Base-by-base conservation (phyloP, 1,284 basidiomycete species). In the Puccinia novopanici region DNA sequence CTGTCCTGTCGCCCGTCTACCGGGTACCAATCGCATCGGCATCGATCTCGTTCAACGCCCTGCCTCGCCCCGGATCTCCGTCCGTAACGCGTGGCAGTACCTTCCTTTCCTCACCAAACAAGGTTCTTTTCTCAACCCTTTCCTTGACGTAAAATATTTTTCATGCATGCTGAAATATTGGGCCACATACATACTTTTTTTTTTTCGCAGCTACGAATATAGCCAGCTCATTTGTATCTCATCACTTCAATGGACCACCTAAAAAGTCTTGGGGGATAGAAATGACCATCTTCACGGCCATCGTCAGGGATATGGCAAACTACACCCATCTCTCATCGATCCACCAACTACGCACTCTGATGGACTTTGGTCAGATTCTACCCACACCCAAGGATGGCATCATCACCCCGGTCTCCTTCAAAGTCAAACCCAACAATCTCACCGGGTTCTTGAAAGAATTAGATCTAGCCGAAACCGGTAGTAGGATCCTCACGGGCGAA, bases 361-460 rank as follows among this genome's bases (percentile, higher is more conserved):
- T 71, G 42, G 67, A 80, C 61, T 71, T 81, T 40, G 65, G 63
- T 24, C 80, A 92, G 24, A 89, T 95, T 75, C 90, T 94, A 5
- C 96, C 96, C 0, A 88, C 95, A 0, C 94, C 97, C 2, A 92
- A 93, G 12, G 95, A 98, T 86, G 95, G 95, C 3, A 89, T 98
- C 68, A 92, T 98, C 68, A 98, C 96, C 0, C 95, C 96, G 6
- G 93, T 99, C 72, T 94, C 93, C 0, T 99, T 98, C 86, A 89
- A 88, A 59, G 94, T 98, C 68, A 91, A 89, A 82, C 89, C 87
- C 83, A 90, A 92, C 13, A 86, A 89, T 4, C 87, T 97, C 54
- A 89, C 90, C 40, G 94, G 94, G 3, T 90, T 96, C 72, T 89
- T 97, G 30, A 88, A 90, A 10, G 88, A 91, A 17, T 90, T 89